phyloP scores from a whole-genome alignment of 495 filamentous ascomycete species.

The Xylaria venustula region DNA sequence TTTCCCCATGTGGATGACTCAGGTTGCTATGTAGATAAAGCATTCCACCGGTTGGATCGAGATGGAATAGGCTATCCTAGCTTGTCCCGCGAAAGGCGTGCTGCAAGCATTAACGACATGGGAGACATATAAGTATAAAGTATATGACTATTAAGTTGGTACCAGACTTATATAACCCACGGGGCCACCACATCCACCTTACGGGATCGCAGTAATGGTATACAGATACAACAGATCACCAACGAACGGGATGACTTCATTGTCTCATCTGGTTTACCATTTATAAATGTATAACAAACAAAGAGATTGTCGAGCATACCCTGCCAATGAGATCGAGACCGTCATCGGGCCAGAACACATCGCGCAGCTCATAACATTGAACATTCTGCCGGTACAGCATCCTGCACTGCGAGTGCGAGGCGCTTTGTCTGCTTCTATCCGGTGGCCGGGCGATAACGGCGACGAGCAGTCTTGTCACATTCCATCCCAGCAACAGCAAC shows the following conservation, averaged over 20 bases:
- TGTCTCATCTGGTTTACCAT: background rate
- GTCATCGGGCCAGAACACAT: background rate
- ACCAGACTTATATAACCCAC: constrained; percentile 3
- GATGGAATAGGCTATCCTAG: background rate
- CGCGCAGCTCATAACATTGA: no score
- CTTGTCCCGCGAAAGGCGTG: constrained; percentile 9
- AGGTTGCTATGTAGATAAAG: background rate
- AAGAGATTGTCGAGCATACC: background rate
- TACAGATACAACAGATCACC: background rate
- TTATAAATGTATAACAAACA: background rate
- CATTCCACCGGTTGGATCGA: background rate
- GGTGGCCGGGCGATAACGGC: background rate
- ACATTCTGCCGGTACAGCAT: no score
- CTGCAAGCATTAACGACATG: background rate
- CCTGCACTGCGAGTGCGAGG: no score
- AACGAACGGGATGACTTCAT: background rate
- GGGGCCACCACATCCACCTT: background rate
- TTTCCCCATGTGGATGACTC: constrained; percentile 3
- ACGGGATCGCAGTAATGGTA: background rate
- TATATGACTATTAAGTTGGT: no score
- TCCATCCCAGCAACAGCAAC: background rate
- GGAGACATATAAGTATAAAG: background rate
- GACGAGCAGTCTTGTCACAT: background rate
- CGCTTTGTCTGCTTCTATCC: background rate
- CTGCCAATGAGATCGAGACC: background rate